phyloP scores from a whole-genome alignment of 768 basidiomycete genomes.

The Tephrocybe sp. region DNA sequence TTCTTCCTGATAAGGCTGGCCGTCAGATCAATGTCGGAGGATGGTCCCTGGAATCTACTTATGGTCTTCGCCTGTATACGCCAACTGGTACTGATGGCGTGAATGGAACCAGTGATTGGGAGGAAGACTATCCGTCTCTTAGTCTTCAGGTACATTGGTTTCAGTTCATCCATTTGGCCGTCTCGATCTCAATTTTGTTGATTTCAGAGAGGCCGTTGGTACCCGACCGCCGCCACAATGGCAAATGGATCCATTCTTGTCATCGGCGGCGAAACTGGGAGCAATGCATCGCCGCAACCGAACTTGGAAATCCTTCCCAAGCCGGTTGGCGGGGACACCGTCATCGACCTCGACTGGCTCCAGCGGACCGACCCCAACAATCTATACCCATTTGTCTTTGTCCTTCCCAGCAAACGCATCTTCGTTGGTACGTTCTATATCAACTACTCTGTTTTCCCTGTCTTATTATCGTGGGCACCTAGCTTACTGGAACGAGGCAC shows the following conservation, averaged over 20 bases:
- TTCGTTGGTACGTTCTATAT: conserved; percentile 58
- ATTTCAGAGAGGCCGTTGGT: conserved; percentile 69
- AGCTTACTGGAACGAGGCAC: conserved; percentile 84
- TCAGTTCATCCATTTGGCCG: background rate
- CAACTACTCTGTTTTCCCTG: background rate
- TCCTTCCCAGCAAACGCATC: conserved; percentile 67
- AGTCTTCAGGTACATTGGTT: conserved; percentile 57
- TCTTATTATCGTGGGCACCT: background rate
- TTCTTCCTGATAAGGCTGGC: conserved; percentile 73
- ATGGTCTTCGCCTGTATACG: conserved; percentile 69
- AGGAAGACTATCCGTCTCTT: conserved; percentile 63
- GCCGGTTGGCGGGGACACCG: conserved; percentile 62
- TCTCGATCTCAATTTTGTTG: background rate
- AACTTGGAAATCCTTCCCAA: conserved; percentile 73
- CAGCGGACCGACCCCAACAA: conserved; percentile 77
- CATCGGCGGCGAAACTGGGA: conserved; percentile 74
- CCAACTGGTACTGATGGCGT: conserved; percentile 68
- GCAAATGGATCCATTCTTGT: conserved; percentile 75
- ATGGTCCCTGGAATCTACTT: conserved; percentile 72
- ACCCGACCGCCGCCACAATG: conserved; percentile 65
- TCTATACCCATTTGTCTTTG: conserved; percentile 74
- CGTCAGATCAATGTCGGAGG: conserved; percentile 69
- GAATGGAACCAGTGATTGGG: conserved; percentile 79
- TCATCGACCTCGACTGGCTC: conserved; percentile 63
- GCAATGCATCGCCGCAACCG: conserved; percentile 64